Evolutionary conservation across 2,329 filamentous ascomycete species (phyloP), one percentile per base, ranked within the genome.

Genomic region (Aureobasidium zeae): DNA sequence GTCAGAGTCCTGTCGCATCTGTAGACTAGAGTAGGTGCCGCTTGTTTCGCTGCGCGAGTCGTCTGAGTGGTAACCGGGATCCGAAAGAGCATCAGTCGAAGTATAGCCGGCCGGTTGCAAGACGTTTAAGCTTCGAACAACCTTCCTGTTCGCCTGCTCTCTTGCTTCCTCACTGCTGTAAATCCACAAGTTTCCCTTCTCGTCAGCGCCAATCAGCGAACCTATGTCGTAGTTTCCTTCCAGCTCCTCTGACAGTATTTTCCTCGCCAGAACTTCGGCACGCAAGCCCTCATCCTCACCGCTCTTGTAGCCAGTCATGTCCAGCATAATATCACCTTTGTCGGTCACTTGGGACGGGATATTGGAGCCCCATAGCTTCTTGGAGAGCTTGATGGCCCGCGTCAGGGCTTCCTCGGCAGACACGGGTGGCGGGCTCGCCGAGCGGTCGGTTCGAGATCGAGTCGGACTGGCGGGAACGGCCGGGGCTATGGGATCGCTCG

Each of bases 141-240:
- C 69, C 54, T 72, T 71, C 26, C 82, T 80, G 67, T 81, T 81
- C 22, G 89, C 89, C 5, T 84, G 83, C 55, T 91, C 83, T 58
- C 95, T 96, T 17, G 91, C 87, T 57, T 94, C 88, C 62, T 96
- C 88, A 55, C 88, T 96, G 65, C 87, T 91, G 67, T 98, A 98
- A 52, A 98, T 96, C 89, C 91, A 96, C n/a, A 98, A 72, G 56
- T 98, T 98, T 5, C 91, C 91, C 48, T 91, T 79, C 57, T 94
- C 87, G 58, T 98, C 91, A 32, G 91, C 89, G 10, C 88, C 91
- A 54, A 98, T 94, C 21, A 98, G 72, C 2, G 89, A 83, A 5
- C 91, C 91, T 54, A 98, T 94, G 59, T 98, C 91, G 61, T 95
- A 95, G 58, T 89, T 87, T 16, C 88, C 91, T 55, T 94, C 85